Percentiles rank a stretch among this genome's conserved stretches.
Evolutionary conservation across 139 green algal species (phyloP).

Genomic region (Zygnema circumcarinatum): DNA sequence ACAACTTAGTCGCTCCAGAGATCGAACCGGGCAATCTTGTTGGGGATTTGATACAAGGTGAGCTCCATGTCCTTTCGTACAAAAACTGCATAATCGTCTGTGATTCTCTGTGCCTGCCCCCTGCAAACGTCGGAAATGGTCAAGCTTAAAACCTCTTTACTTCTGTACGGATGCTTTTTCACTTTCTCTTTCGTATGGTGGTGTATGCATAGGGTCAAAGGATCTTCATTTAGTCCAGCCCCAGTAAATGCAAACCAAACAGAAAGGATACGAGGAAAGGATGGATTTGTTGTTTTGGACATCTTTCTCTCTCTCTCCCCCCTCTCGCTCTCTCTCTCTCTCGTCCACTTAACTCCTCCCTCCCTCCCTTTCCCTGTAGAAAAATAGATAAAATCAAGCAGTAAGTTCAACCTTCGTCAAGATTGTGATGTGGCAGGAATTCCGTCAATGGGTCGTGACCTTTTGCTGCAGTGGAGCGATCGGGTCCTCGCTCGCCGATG

Average conservation of each 20-base stretch:
- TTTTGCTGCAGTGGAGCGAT: slow-evolving; percentile 54
- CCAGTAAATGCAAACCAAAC: too few relatives aligned
- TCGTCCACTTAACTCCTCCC: too few relatives aligned
- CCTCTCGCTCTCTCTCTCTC: background rate
- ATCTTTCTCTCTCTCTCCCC: background rate
- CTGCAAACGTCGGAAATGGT: too few relatives aligned
- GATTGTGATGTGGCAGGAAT: slow-evolving; percentile 34
- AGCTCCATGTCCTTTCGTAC: background rate
- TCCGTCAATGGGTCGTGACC: slow-evolving; percentile 39
- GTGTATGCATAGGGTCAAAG: background rate
- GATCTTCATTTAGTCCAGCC: background rate
- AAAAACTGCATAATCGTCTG: background rate
- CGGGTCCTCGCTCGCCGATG: slow-evolving; percentile 17
- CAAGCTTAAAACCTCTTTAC: too few relatives aligned
- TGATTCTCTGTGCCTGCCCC: background rate
- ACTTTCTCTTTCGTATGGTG: background rate
- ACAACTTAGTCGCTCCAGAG: slow-evolving; percentile 33
- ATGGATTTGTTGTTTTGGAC: too few relatives aligned
- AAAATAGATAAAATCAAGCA: too few relatives aligned
- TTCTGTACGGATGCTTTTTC: background rate
- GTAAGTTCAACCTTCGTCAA: too few relatives aligned
- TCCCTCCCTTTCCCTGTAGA: background rate
- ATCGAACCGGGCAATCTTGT: slow-evolving; percentile 2
- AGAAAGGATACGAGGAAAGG: too few relatives aligned
- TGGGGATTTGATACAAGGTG: slow-evolving; percentile 30